These are phyloP conservation scores for Lentinula boryana DNA, from an alignment of 768 basidiomycete genomes.

Conservation along the genomic window DNA sequence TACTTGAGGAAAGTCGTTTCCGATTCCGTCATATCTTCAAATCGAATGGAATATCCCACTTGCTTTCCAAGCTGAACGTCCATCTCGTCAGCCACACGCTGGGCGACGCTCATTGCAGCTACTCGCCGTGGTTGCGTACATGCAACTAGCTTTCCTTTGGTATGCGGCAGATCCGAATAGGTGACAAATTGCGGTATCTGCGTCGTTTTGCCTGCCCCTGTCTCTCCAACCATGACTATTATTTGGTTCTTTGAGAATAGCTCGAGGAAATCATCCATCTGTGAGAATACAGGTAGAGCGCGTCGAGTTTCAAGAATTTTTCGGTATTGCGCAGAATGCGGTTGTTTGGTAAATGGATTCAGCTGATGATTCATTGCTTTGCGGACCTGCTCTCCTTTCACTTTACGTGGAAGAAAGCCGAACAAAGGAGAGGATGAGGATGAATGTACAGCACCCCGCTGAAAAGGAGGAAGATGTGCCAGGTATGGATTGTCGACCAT, in stretches of 20 bases:
- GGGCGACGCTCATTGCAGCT: constrained; percentile 96
- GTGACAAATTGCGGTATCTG: constrained; percentile 92
- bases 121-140: constrained; percentile 97
- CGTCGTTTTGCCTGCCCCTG: constrained; percentile 30
- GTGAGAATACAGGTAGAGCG: constrained; percentile 85
- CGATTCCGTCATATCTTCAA: constrained; percentile 91
- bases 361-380: constrained; percentile 67
- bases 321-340: constrained; percentile 73
- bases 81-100: constrained; percentile 99
- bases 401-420: constrained; percentile 69
- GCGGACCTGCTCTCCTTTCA: constrained; percentile 59
- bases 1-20: constrained; percentile 96
- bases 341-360: constrained; percentile 85
- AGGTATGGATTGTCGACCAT: constrained; percentile 30
- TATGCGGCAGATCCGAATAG: constrained; percentile 89
- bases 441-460: constrained; percentile 11
- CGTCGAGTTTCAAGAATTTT: constrained; percentile 79
- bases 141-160: constrained; percentile 85
- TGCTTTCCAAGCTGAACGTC: constrained; percentile 92
- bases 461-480: constrained; percentile 20
- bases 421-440: constrained; percentile 42
- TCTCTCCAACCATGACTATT: constrained; percentile 89
- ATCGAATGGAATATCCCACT: constrained; percentile 97
- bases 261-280: constrained; percentile 87
- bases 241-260: constrained; percentile 80